phyloP scores from a whole-genome alignment of 805 yeast genomes.

The Hemisphaericaspora nanyangensis region DNA sequence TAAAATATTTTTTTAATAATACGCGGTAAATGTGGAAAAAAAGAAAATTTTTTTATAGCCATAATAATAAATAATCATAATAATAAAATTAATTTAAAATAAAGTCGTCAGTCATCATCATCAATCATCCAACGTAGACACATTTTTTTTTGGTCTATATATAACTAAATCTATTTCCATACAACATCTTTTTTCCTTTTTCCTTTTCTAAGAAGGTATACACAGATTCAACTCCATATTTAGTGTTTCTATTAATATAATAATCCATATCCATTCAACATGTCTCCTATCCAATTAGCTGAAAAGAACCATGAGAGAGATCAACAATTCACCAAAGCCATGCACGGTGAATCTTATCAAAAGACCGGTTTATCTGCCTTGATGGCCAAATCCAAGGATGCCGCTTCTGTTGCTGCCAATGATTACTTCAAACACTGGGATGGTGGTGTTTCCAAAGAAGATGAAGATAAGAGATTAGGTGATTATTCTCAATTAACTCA shows the following conservation, averaged over 20 bases:
- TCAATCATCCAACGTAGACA: too few species aligned
- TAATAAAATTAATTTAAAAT: too few species aligned
- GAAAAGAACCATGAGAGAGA: conserved; percentile 56
- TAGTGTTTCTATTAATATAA: not conserved
- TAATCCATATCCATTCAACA: conserved; percentile 6
- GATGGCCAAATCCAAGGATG: conserved; percentile 70
- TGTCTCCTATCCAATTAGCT: conserved; percentile 23
- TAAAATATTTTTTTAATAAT: too few species aligned
- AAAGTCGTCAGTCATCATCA: too few species aligned
- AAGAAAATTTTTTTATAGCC: not conserved
- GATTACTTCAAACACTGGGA: conserved; percentile 98
- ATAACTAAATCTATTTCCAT: too few species aligned
- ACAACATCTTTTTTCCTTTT: not conserved
- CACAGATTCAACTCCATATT: not conserved
- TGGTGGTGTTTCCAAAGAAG: conserved; percentile 71
- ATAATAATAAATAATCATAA: not conserved
- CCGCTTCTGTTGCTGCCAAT: conserved; percentile 73
- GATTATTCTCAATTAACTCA: conserved; percentile 91
- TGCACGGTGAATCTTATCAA: conserved; percentile 76
- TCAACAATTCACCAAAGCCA: conserved; percentile 72
- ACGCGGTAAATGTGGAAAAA: too few species aligned
- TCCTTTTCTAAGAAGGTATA: not conserved
- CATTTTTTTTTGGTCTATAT: too few species aligned
- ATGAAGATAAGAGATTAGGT: conserved; percentile 68
- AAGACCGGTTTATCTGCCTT: conserved; percentile 75